Conservation (phyloP, 2,329 filamentous ascomycete species). For the Trichophyton simii region DNA sequence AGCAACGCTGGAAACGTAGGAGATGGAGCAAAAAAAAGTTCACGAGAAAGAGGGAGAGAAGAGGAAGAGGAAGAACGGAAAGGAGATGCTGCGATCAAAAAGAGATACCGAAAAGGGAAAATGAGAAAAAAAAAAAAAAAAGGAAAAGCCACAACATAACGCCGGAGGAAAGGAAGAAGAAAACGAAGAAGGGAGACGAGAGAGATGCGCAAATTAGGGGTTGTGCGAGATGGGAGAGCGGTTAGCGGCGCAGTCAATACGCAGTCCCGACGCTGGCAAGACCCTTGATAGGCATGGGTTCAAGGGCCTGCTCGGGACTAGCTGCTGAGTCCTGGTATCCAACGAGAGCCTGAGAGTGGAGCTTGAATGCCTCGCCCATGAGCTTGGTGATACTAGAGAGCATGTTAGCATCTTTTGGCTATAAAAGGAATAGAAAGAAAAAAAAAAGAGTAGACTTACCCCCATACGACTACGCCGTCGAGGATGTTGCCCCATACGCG, state of each 20-base stretch:
- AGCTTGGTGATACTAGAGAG: slow-evolving; percentile 49
- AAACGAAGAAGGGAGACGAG: neutral
- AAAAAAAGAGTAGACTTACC: slow-evolving; percentile 56
- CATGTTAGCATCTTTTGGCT: slow-evolving; percentile 22
- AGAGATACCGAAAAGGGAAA: neutral
- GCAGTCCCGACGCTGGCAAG: slow-evolving; percentile 33
- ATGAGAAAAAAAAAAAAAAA: neutral
- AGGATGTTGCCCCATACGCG: slow-evolving; percentile 96
- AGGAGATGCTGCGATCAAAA: neutral
- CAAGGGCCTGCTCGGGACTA: slow-evolving; percentile 26
- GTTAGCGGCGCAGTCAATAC: slow-evolving; percentile 20
- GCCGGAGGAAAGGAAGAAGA: neutral
- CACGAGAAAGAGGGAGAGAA: neutral
- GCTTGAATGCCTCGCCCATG: slow-evolving; percentile 96
- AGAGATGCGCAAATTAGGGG: neutral
- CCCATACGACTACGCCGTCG: slow-evolving; percentile 97
- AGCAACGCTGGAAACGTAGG: slow-evolving; percentile 18
- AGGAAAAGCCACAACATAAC: slow-evolving; percentile 13
- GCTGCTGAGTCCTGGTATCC: slow-evolving; percentile 64
- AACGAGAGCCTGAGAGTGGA: slow-evolving; percentile 85
- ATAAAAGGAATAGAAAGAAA: neutral
- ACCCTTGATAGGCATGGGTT: slow-evolving; percentile 33
- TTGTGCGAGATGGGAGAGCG: neutral
- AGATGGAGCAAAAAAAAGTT: neutral
- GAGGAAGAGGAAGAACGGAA: too few relatives aligned